Conservation (phyloP, 2,329 filamentous ascomycete genomes). For the Coniochaeta pulveracea region DNA sequence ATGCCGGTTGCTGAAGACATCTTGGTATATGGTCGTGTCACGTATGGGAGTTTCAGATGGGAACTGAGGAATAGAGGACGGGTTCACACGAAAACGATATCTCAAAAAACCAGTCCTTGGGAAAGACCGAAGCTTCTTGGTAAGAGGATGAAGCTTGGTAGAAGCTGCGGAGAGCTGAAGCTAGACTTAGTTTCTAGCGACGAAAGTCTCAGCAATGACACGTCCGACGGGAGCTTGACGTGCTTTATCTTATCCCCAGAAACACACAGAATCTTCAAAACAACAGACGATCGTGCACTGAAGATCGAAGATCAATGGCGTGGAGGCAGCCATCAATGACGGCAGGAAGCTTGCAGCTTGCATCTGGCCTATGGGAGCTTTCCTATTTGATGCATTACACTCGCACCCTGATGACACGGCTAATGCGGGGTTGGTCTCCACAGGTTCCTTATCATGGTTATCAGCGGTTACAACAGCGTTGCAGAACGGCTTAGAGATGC, state of each 20-base stretch:
- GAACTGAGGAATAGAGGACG: conserved; percentile 42
- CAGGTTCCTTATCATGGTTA: no score
- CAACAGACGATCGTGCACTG: not conserved
- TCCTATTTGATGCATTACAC: not conserved
- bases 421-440: no score
- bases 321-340: conserved; percentile 1
- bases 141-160: not conserved
- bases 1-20: conserved; percentile 5
- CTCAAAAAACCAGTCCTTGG: not conserved
- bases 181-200: not conserved
- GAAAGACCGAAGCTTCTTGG: not conserved
- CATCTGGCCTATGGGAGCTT: not conserved
- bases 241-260: not conserved
- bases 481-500: no score
- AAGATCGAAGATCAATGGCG: not conserved
- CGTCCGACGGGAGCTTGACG: not conserved
- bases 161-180: not conserved
- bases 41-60: conserved; percentile 44
- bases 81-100: not conserved
- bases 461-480: no score
- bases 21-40: conserved; percentile 16
- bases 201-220: not conserved
- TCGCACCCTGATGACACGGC: no score
- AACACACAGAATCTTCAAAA: not conserved
- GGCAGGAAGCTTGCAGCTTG: not conserved